Base-by-base conservation (phyloP, 768 basidiomycete genomes). In the Tremella mesenterica region DNA sequence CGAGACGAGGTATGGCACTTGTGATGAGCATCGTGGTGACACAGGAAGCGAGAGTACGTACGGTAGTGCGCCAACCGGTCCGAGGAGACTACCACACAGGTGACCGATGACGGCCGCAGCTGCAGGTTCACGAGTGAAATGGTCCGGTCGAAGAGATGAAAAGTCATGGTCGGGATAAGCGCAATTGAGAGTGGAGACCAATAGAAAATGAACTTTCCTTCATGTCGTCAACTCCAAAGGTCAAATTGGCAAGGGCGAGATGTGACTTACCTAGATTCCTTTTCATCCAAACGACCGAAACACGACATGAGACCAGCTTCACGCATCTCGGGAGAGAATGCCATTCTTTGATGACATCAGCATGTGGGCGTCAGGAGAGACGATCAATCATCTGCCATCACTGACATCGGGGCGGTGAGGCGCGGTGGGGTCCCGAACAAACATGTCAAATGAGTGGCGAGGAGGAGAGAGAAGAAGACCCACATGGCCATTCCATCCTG, bases 161-260 rank as follows among this genome's bases (percentile, higher is more conserved):
- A 97, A 99, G 69, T 96, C 92, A 76, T 96, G 81, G 80, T 97
- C 93, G 1, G 93, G 93, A 70, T 92, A 99, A 5, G 93, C 92
- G 66, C 89, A 82, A 77, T 99, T 99, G 65, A 99, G 84, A 2
- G 91, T 90, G 28, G 89, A 86, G 66, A 97, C 95, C 71, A 97
- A 85, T 46, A 92, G 83, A 77, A 91, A 95, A 53, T 95, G 84
- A 3, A 88, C 92, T 80, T 93, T 95, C 65, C 67, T 66, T 13
- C 45, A 13, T 30, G 25, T 50, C 21, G 21, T 41, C 39, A 39
- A 41, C n/a, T 16, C n/a, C 14, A 41, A n/a, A 16, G 38, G 43
- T 18, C 14, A 20, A 30, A 31, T 8, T 31, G 43, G 27, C 33
- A 27, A 44, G 33, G 14, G 20, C 25, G 30, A 30, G 27, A 39